These are phyloP conservation scores for Hevea brasiliensis DNA, from an alignment of 345 rosid genomes.

Conservation along the genomic window DNA sequence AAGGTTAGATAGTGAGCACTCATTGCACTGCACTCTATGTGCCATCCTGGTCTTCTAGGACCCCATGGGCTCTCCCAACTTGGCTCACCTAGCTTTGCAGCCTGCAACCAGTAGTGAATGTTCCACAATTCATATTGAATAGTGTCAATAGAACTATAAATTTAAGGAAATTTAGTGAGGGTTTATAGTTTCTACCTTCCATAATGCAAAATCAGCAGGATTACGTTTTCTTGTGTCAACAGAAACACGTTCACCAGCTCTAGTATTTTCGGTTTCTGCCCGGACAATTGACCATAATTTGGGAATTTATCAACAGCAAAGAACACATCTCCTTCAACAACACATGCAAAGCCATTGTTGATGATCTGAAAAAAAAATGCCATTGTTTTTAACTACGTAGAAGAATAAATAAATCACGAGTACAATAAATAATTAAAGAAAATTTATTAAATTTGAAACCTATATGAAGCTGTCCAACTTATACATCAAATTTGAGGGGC, in stretches of 20 bases:
- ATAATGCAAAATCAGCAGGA: conserved; percentile 88
- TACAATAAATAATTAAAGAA: background rate
- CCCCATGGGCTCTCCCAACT: conserved; percentile 95
- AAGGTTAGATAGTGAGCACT: conserved; percentile 66
- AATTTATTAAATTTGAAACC: background rate
- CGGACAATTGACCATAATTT: conserved; percentile 73
- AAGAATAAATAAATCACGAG: background rate
- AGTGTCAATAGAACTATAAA: background rate
- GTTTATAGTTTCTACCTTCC: conserved; percentile 57
- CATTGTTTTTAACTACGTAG: background rate
- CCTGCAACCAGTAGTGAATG: conserved; percentile 44
- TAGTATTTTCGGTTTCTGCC: conserved; percentile 67
- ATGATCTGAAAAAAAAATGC: conserved; percentile 59
- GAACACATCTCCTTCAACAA: conserved; percentile 77
- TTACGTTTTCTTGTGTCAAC: conserved; percentile 80
- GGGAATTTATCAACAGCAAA: conserved; percentile 71
- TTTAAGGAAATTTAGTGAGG: background rate
- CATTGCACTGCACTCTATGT: conserved; percentile 99
- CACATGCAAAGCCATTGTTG: conserved; percentile 66
- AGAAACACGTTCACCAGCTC: conserved; percentile 86
- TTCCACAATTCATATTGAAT: background rate
- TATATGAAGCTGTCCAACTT: background rate
- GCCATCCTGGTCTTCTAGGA: conserved; percentile 96
- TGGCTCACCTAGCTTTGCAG: conserved; percentile 86
- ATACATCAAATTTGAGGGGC: too few species aligned